These are phyloP conservation scores for Tausonia pullulans DNA, from an alignment of 1,284 basidiomycete species.

Conservation along the genomic window DNA sequence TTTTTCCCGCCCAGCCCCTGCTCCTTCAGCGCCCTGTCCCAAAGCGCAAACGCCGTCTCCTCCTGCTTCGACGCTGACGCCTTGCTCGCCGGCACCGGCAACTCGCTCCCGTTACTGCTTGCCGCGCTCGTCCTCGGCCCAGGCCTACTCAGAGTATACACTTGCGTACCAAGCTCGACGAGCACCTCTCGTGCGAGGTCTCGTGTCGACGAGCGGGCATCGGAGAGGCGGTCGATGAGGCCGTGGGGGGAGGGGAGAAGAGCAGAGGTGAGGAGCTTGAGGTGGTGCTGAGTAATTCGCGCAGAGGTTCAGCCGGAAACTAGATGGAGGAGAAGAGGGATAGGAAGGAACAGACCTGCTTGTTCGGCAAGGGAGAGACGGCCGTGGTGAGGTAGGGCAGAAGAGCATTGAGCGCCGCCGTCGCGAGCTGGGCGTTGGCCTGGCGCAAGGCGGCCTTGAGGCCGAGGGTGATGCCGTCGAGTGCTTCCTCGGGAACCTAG, in stretches of 20 bases:
- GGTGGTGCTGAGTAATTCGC: neutral
- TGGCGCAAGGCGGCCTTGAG: conserved; percentile 7
- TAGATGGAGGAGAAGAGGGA: neutral
- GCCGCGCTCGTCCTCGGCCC: neutral
- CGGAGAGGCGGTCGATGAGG: conserved; percentile 6
- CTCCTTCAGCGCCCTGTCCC: conserved; percentile 5
- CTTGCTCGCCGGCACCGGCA: too few species aligned
- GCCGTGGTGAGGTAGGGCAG: neutral
- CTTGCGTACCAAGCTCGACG: neutral
- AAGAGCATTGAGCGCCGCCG: neutral
- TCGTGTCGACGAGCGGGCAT: neutral
- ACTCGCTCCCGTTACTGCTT: neutral
- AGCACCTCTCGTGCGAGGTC: neutral
- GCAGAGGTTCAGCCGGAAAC: too few species aligned
- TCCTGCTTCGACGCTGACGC: neutral
- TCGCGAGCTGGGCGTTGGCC: neutral
- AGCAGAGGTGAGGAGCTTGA: neutral
- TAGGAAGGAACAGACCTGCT: neutral
- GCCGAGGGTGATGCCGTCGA: neutral
- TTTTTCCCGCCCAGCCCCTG: neutral
- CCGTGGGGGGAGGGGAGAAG: conserved; percentile 1
- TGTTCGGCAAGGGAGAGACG: neutral
- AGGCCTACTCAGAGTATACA: neutral
- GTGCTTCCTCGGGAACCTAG: neutral
- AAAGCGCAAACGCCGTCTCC: neutral